These are phyloP conservation scores for Mycena galopus DNA, from an alignment of 768 basidiomycete species.

Conservation along the genomic window DNA sequence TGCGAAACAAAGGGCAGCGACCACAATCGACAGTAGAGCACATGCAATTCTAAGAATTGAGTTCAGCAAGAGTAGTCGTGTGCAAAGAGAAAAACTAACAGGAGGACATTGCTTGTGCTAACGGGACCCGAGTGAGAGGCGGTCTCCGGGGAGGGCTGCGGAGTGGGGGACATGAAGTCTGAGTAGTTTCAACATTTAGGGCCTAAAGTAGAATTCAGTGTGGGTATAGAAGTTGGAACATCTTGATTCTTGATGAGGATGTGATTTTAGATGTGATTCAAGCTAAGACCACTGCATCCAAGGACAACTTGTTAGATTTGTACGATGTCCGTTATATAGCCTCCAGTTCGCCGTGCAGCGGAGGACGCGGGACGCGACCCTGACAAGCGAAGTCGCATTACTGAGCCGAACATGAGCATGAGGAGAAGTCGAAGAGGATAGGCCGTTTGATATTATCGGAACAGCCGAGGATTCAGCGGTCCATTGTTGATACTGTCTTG, in stretches of 20 bases:
- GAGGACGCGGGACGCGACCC: too few species aligned
- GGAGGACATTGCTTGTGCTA: background rate
- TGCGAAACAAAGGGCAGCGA: background rate
- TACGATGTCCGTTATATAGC: too few species aligned
- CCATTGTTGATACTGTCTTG: too few species aligned
- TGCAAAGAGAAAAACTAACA: background rate
- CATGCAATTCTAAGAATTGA: background rate
- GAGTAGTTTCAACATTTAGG: background rate
- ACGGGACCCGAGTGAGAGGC: background rate
- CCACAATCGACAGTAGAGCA: background rate
- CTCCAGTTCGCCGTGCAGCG: too few species aligned
- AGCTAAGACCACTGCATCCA: background rate
- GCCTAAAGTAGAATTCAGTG: constrained; percentile 9
- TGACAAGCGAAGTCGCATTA: too few species aligned
- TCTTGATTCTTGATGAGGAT: constrained; percentile 5
- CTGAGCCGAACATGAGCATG: too few species aligned
- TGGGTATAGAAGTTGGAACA: constrained; percentile 8
- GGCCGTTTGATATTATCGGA: too few species aligned
- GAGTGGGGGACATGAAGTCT: constrained; percentile 15
- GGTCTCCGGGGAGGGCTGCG: background rate
- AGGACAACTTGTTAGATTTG: too few species aligned
- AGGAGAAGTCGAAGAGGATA: too few species aligned
- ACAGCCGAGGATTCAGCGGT: too few species aligned
- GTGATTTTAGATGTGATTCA: constrained; percentile 9
- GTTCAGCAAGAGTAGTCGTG: background rate